phyloP scores from a whole-genome alignment of 345 rosid genomes.

The Dimocarpus longan region DNA sequence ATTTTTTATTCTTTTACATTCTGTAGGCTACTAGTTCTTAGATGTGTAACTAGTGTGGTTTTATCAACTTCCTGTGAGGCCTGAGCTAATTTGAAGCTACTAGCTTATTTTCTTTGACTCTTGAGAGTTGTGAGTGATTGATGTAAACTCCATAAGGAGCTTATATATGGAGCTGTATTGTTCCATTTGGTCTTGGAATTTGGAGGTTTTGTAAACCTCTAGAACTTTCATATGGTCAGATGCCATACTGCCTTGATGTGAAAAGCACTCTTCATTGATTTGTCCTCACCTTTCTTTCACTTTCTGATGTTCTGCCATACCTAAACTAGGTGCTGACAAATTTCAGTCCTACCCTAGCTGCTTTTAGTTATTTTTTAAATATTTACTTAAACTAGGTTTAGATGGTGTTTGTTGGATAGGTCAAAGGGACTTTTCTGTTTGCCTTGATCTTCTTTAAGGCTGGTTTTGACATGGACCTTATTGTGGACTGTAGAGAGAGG shows the following conservation, averaged over 20 bases:
- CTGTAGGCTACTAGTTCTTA: too few species aligned
- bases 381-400: too few species aligned
- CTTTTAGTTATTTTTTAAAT: too few species aligned
- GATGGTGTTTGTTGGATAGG: too few species aligned
- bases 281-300: not conserved
- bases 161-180: not conserved
- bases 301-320: too few species aligned
- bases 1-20: too few species aligned
- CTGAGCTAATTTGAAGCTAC: not conserved
- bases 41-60: not conserved
- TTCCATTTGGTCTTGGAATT: not conserved
- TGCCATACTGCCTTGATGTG: not conserved
- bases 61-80: not conserved
- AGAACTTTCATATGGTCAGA: not conserved
- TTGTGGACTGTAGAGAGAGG: too few species aligned
- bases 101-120: not conserved
- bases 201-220: not conserved
- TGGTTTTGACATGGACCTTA: too few species aligned
- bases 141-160: not conserved
- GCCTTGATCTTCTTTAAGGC: too few species aligned
- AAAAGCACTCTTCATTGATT: not conserved
- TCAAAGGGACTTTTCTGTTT: too few species aligned
- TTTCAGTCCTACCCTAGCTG: too few species aligned
- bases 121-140: not conserved
- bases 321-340: too few species aligned